phyloP scores from a whole-genome alignment of 805 yeast genomes.

The Candida lessepsii region DNA sequence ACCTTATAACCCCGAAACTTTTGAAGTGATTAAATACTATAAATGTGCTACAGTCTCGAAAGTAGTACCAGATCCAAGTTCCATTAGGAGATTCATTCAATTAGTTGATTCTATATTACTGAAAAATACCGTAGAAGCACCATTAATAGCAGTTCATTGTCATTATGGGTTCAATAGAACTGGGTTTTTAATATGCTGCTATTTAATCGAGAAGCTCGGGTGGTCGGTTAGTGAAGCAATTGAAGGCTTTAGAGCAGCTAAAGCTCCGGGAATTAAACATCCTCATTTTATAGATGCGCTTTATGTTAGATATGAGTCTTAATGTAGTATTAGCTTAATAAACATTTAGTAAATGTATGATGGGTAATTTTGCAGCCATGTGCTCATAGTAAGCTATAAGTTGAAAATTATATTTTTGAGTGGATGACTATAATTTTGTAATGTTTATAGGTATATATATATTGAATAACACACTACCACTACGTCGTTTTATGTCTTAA shows the following conservation, averaged over 20 bases:
- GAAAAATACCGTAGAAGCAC: slow-evolving; percentile 22
- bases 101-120: slow-evolving; percentile 48
- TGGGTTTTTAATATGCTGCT: slow-evolving; percentile 70
- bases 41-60: slow-evolving; percentile 79
- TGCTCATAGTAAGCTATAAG: no score
- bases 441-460: no score
- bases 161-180: slow-evolving; percentile 82
- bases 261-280: slow-evolving; percentile 74
- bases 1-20: slow-evolving; percentile 63
- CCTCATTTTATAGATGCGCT: slow-evolving; percentile 74
- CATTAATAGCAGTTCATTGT: slow-evolving; percentile 66
- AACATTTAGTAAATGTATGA: no score
- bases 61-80: slow-evolving; percentile 64
- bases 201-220: slow-evolving; percentile 57
- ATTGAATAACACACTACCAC: no score
- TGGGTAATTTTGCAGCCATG: no score
- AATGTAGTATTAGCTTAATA: no score
- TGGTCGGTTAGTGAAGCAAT: slow-evolving; percentile 65
- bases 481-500: no score
- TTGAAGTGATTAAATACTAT: slow-evolving; percentile 54
- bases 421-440: no score
- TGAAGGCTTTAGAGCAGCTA: slow-evolving; percentile 53
- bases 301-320: slow-evolving; percentile 56
- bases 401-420: no score
- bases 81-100: slow-evolving; percentile 55